Evolutionary conservation across 352 stramenopile species (phyloP), one percentile per base, ranked within the genome.

Genomic region (Pythium monospermum): DNA sequence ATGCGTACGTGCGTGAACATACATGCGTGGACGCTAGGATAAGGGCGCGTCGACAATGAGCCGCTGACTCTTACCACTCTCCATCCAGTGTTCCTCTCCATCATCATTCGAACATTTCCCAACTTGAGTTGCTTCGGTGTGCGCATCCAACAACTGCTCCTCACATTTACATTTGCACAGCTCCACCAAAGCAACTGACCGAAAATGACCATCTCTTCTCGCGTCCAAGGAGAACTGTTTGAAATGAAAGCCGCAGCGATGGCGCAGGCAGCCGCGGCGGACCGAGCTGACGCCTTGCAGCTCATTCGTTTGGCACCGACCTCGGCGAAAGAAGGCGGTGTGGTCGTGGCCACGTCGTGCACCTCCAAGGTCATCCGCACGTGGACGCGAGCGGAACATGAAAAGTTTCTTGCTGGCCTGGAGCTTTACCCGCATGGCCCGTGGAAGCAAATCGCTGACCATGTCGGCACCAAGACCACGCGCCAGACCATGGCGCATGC

Each of bases 401-500:
- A 91, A 41, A 72, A 71, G 12, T 91, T 91, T 52, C 67, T 91
- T 11, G 69, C 68, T 18, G 81, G 78, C 28, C 71, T 91, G 22
- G 78, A 91, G 55, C 83, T 85, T 66, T 91, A 76, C 65, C 81
- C 81, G 0, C 67, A 73, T 6, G 81, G 81, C 6, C 81, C 81
- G 15, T 91, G 81, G 81, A 89, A 89, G 67, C 84, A 80, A 23
- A 76, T 92, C 23, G 74, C 79, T 1, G 78, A 85, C 38, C 75
- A 83, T 51, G 83, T 92, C 21, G 73, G 76, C 36, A 87, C 80
- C 8, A 87, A 89, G 48, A 91, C 83, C 10, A 75, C 91, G 12
- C 85, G 94, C 15, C 96, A 99, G 66, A 98, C 97, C 30, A 87
- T 87, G 76, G 85, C 76, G 0, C 76, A 87, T 44, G 76, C 76